Evolutionary conservation across 2,329 filamentous ascomycete genomes (phyloP).

Genomic region (Aspergillus alliaceus): DNA sequence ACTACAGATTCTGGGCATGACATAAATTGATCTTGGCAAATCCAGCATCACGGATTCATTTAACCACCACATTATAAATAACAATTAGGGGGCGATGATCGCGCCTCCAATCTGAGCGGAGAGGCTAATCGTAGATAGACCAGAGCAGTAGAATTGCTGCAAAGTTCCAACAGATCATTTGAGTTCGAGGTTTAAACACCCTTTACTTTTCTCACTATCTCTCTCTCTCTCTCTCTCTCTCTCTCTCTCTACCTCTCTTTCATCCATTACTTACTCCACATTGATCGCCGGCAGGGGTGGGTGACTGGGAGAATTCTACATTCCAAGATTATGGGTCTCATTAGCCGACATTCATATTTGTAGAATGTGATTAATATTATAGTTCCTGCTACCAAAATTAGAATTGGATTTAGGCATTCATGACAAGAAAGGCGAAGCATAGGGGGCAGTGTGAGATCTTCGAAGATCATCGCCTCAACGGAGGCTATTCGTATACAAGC

Average conservation of each 20-base stretch:
- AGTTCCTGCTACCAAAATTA: neutral
- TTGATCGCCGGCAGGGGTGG: conserved; percentile 13
- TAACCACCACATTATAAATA: neutral
- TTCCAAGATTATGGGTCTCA: neutral
- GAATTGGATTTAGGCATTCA: conserved; percentile 13
- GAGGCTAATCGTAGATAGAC: neutral
- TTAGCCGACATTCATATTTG: neutral
- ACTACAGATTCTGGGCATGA: conserved; percentile 10
- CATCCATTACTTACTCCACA: conserved; percentile 10
- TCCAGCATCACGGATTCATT: conserved; percentile 6
- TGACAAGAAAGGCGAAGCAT: conserved; percentile 12
- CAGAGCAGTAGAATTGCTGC: neutral
- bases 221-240: neutral
- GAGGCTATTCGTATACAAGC: neutral
- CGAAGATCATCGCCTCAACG: conserved; percentile 1
- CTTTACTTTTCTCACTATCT: neutral
- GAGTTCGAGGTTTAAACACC: too few species aligned
- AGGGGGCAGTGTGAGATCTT: conserved; percentile 6
- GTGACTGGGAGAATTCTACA: neutral
- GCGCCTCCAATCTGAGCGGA: neutral
- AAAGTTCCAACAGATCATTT: neutral
- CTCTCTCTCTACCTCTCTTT: neutral
- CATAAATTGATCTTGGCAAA: conserved; percentile 19
- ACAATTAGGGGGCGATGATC: neutral
- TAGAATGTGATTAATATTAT: neutral